These are phyloP conservation scores for Pythium coloratum DNA, from an alignment of 352 stramenopile genomes.

Conservation along the genomic window DNA sequence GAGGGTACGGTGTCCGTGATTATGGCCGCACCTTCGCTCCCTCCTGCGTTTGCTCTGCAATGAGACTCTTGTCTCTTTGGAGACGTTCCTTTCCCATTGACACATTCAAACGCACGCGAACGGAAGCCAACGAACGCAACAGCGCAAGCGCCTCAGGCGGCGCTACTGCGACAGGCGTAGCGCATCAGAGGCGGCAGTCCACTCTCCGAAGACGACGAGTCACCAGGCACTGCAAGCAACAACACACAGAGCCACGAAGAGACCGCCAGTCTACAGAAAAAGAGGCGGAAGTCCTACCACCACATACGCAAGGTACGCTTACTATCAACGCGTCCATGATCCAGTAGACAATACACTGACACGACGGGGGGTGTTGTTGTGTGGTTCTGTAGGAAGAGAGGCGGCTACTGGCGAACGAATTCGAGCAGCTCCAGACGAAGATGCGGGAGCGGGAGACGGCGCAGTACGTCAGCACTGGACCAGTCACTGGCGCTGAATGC, in stretches of 20 bases:
- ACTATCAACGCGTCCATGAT: too few relatives aligned
- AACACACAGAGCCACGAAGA: constrained; percentile 1
- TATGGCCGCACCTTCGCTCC: too few relatives aligned
- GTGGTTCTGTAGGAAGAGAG: constrained; percentile 7
- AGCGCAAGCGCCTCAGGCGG: not conserved
- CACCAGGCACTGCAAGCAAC: constrained; percentile 4
- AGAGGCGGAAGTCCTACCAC: constrained; percentile 20
- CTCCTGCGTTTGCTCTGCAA: too few relatives aligned
- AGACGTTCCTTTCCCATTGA: too few relatives aligned
- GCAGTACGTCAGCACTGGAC: not conserved
- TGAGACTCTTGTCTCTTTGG: too few relatives aligned
- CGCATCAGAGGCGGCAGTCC: not conserved
- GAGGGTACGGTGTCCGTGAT: too few relatives aligned
- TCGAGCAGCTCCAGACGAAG: constrained; percentile 2
- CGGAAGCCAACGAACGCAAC: too few relatives aligned
- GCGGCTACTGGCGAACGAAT: not conserved
- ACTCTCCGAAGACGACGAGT: not conserved
- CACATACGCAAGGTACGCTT: constrained; percentile 15
- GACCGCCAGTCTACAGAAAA: not conserved
- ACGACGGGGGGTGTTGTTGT: not conserved
- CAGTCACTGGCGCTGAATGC: constrained; percentile 7
- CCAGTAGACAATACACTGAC: too few relatives aligned
- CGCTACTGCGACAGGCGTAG: not conserved
- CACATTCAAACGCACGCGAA: too few relatives aligned
- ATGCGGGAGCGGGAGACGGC: not conserved